phyloP scores from a whole-genome alignment of 805 yeast genomes.

The Candida wancherniae region DNA sequence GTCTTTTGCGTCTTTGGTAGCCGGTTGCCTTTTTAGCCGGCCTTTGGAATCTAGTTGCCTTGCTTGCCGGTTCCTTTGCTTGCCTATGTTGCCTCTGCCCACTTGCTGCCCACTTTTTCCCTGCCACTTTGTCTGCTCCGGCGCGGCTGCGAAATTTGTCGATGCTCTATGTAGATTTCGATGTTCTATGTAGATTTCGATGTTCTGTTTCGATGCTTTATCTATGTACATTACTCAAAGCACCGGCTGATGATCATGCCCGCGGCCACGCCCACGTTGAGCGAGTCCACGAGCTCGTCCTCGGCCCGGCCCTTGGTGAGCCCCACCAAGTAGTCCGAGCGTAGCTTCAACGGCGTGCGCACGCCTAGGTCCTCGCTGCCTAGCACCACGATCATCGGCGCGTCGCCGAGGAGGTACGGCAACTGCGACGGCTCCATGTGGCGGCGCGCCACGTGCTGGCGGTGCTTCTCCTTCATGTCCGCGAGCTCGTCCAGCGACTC shows the following conservation, averaged over 20 bases:
- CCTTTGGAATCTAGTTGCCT: too few relatives aligned
- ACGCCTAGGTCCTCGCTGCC: slow-evolving; percentile 89
- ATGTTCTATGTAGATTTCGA: too few relatives aligned
- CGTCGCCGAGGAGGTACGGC: slow-evolving; percentile 33
- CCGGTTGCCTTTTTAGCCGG: too few relatives aligned
- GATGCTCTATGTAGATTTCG: too few relatives aligned
- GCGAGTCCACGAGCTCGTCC: slow-evolving; percentile 56
- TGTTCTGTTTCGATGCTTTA: too few relatives aligned
- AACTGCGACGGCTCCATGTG: slow-evolving; percentile 41
- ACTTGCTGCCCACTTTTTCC: too few relatives aligned
- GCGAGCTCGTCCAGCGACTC: slow-evolving; percentile 20
- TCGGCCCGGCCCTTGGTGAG: slow-evolving; percentile 30
- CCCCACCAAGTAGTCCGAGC: slow-evolving; percentile 50
- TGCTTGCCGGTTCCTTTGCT: too few relatives aligned
- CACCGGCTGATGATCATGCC: slow-evolving; percentile 50
- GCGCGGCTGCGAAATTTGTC: too few relatives aligned
- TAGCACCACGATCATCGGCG: slow-evolving; percentile 67
- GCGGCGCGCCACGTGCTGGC: slow-evolving; percentile 29
- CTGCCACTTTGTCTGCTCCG: too few relatives aligned
- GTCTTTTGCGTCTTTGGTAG: too few relatives aligned
- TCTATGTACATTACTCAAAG: slow-evolving; percentile 6
- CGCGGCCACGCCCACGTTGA: slow-evolving; percentile 88
- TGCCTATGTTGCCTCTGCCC: background rate
- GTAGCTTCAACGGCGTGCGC: slow-evolving; percentile 55
- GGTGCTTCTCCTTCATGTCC: slow-evolving; percentile 23